Evolutionary conservation across 805 yeast genomes (phyloP), one percentile per base, ranked within the genome.

Genomic region (Candida piceae): DNA sequence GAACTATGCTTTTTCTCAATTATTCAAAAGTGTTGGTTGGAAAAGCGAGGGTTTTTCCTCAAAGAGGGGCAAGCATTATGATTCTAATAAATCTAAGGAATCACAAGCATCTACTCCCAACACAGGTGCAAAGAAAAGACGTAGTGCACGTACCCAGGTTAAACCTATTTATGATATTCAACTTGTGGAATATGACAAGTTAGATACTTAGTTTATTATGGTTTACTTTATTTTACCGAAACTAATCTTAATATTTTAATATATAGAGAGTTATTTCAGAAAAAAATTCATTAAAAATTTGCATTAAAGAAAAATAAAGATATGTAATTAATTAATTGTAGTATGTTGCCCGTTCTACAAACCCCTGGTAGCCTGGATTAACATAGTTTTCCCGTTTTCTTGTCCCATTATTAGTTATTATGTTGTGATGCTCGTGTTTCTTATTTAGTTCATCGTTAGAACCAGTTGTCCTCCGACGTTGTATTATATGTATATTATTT

Each of bases 121-220:
- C n/a, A n/a, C n/a, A n/a, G n/a, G n/a, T n/a, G n/a, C 22, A 20
- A 20, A 10, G 13, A 12, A 24, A 24, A 24, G 26, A 24, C 26
- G n/a, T n/a, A n/a, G n/a, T n/a, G n/a, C n/a, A n/a, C n/a, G n/a
- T n/a, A n/a, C n/a, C n/a, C n/a, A n/a, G n/a, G n/a, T n/a, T n/a
- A n/a, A n/a, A n/a, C n/a, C n/a, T 30, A 45, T 40, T 11, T 33
- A 27, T 18, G 42, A 42, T 26, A 42, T 48, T n/a, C 46, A 42
- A 27, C 22, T 48, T n/a, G 46, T 41, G 19, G 52, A 48, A 26
- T 40, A 44, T 27, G 48, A 42, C 19, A 27, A 35, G 7, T 35
- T 44, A 16, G 41, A 35, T 25, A 34, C 16, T 27, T 23, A 25
- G 31, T 18, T 20, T 30, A 36, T 32, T 25, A 36, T 32, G 29